These are phyloP conservation scores for Aspergillus sclerotioniger DNA, from an alignment of 495 filamentous ascomycete species.

Conservation along the genomic window DNA sequence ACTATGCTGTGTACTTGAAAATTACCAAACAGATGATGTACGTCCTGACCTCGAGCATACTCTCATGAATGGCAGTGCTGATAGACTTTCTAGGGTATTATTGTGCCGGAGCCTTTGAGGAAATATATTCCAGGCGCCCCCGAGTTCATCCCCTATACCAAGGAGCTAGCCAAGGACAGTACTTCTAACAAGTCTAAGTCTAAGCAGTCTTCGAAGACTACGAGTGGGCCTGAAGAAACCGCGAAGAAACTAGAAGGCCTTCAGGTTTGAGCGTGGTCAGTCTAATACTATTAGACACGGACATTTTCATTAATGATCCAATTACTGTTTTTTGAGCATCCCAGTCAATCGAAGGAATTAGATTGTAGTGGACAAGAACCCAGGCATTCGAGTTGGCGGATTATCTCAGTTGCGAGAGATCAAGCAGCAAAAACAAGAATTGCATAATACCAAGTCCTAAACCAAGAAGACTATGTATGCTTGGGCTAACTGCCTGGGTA, in stretches of 20 bases:
- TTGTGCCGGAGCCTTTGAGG: conserved; percentile 79
- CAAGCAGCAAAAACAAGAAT: too few species aligned
- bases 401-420: too few species aligned
- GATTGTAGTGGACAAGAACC: too few species aligned
- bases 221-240: conserved; percentile 28
- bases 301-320: not conserved
- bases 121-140: conserved; percentile 91
- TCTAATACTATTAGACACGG: not conserved
- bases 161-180: conserved; percentile 73
- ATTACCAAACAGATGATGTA: conserved; percentile 88
- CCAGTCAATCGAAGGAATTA: not conserved
- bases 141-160: conserved; percentile 83
- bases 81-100: conserved; percentile 59
- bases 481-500: too few species aligned
- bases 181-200: conserved; percentile 59
- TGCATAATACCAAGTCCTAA: too few species aligned
- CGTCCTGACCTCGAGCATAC: conserved; percentile 21
- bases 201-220: conserved; percentile 30
- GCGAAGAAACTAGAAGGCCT: conserved; percentile 42
- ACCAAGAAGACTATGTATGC: too few species aligned
- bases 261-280: conserved; percentile 28
- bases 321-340: not conserved
- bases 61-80: conserved; percentile 4
- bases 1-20: conserved; percentile 92
- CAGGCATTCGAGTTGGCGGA: too few species aligned